A percentile compares a stretch with the other conserved stretches of the same genome.
phyloP scores from a whole-genome alignment of 495 filamentous ascomycete genomes.

The Chaetomium cochliodes region DNA sequence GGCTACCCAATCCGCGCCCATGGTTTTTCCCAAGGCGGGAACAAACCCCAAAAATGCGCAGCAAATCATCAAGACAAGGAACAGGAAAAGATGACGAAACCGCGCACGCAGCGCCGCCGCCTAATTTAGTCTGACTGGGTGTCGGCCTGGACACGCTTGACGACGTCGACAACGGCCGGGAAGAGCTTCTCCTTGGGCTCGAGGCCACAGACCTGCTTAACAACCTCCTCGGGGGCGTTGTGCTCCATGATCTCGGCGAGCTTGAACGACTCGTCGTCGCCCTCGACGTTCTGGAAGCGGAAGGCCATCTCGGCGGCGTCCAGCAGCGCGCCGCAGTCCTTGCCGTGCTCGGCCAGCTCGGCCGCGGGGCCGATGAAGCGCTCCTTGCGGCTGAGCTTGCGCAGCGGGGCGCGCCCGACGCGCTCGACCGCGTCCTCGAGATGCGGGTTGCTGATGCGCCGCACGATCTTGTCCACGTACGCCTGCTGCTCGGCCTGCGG shows the following conservation, averaged over 20 bases:
- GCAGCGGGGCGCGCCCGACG: slow-evolving; percentile 88
- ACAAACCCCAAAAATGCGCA: background rate
- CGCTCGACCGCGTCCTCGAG: slow-evolving; percentile 91
- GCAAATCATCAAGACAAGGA: slow-evolving; percentile 4
- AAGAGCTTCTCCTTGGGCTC: slow-evolving; percentile 71
- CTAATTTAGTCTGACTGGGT: slow-evolving; percentile 36
- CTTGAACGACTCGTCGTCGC: slow-evolving; percentile 79
- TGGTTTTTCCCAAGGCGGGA: background rate
- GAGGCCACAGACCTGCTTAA: slow-evolving; percentile 70
- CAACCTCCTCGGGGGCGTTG: slow-evolving; percentile 64
- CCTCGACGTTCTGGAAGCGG: slow-evolving; percentile 87
- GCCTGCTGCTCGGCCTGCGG: slow-evolving; percentile 70
- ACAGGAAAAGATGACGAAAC: background rate
- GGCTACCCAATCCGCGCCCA: slow-evolving; percentile 11
- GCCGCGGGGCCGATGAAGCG: slow-evolving; percentile 91
- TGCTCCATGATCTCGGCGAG: slow-evolving; percentile 79
- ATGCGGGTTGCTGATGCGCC: slow-evolving; percentile 90
- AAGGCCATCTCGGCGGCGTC: slow-evolving; percentile 81
- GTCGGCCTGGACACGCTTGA: slow-evolving; percentile 73
- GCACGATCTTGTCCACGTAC: slow-evolving; percentile 90
- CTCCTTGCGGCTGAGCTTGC: slow-evolving; percentile 89
- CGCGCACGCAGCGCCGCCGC: no score
- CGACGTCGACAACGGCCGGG: slow-evolving; percentile 64
- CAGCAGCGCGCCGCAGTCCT: slow-evolving; percentile 66
- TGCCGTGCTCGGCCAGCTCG: slow-evolving; percentile 73